Percentiles rank a stretch among this genome's conserved stretches.
Evolutionary conservation across 2,329 filamentous ascomycete species (phyloP).

Genomic region (Botrytis sinoallii): DNA sequence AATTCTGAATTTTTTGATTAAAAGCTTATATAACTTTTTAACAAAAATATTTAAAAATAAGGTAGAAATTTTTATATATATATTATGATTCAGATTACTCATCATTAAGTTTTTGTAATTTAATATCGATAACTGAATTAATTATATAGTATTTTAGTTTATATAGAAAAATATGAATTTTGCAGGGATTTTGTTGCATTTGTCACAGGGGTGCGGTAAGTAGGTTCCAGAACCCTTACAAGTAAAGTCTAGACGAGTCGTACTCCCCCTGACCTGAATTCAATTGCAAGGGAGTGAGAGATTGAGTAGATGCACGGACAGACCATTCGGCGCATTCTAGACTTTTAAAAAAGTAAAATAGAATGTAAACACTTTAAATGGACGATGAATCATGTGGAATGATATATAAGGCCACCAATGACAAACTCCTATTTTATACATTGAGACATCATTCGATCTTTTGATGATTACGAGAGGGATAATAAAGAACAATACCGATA

Average conservation of each 20-base stretch:
- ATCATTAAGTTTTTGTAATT: too few relatives aligned
- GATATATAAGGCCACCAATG: background rate
- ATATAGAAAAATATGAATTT: too few relatives aligned
- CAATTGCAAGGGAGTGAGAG: background rate
- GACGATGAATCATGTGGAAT: background rate
- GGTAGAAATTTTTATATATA: too few relatives aligned
- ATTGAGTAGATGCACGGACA: background rate
- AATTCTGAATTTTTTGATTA: too few relatives aligned
- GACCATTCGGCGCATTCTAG: background rate
- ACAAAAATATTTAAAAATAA: too few relatives aligned
- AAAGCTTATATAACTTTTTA: too few relatives aligned
- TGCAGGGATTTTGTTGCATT: too few relatives aligned
- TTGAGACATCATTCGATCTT: background rate
- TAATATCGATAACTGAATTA: too few relatives aligned
- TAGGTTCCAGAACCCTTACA: background rate
- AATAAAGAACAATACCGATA: background rate
- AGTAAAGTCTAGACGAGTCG: background rate
- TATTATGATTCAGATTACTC: too few relatives aligned
- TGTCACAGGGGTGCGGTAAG: too few relatives aligned
- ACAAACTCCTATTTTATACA: background rate
- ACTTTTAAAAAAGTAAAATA: background rate
- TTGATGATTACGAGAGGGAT: background rate
- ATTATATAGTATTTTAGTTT: too few relatives aligned
- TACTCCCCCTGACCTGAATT: background rate
- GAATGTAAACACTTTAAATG: background rate